Percentiles rank a stretch among this genome's conserved stretches.
Conservation (phyloP, 352 stramenopile genomes). For the Phytophthora niederhauseri region DNA sequence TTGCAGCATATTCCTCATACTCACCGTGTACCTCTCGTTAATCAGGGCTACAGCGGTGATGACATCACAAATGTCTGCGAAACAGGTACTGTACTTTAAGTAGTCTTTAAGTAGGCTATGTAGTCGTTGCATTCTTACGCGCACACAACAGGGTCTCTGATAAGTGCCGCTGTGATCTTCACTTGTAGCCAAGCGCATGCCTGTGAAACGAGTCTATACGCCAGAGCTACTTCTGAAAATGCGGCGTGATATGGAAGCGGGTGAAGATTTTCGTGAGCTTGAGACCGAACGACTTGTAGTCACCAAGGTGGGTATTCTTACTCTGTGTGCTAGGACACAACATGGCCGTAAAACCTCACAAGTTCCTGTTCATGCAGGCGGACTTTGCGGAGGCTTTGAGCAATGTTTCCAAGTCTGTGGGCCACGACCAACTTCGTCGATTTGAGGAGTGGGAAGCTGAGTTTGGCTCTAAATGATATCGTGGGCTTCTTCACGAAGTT, state of each 20-base stretch:
- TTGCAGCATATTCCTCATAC: no score
- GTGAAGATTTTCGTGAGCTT: slow-evolving; percentile 45
- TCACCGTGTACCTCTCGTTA: no score
- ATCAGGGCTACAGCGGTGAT: slow-evolving; percentile 66
- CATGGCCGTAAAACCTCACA: neutral
- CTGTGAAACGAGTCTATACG: slow-evolving; percentile 80
- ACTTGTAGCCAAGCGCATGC: slow-evolving; percentile 87
- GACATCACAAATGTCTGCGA: slow-evolving; percentile 69
- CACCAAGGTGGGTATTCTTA: slow-evolving; percentile 47
- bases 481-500: neutral
- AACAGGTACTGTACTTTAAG: no score
- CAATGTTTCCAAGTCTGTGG: slow-evolving; percentile 88
- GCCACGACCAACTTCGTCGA: slow-evolving; percentile 71
- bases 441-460: slow-evolving; percentile 83
- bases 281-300: slow-evolving; percentile 67
- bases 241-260: slow-evolving; percentile 48
- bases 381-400: slow-evolving; percentile 70
- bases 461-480: slow-evolving; percentile 79
- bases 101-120: no score
- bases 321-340: neutral
- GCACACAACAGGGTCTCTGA: no score
- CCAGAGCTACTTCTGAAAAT: slow-evolving; percentile 67
- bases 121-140: no score
- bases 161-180: no score
- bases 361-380: slow-evolving; percentile 15